A percentile compares a stretch with the other conserved stretches of the same genome.
Evolutionary conservation across 768 basidiomycete genomes (phyloP).

Genomic region (Calocybe gangraenosa): DNA sequence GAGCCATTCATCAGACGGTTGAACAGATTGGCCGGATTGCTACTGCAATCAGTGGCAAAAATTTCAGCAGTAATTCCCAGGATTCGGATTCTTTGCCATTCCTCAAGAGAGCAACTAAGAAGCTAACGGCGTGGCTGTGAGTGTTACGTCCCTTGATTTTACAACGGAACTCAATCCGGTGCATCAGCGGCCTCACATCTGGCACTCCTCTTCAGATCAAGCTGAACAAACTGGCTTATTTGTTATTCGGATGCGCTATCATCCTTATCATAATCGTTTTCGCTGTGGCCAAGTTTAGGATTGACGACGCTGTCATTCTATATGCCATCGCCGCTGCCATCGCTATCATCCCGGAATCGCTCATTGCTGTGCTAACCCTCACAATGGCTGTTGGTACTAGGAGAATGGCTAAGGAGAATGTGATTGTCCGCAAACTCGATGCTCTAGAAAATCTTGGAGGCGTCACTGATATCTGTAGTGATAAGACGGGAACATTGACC

Average conservation of each 20-base stretch:
- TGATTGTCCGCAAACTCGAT: constrained; percentile 60
- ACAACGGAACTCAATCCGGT: background rate
- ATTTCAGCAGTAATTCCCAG: constrained; percentile 1
- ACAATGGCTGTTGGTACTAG: constrained; percentile 57
- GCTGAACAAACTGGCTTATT: constrained; percentile 30
- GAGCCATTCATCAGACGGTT: too few species aligned
- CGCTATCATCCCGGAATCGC: constrained; percentile 37
- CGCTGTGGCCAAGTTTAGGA: constrained; percentile 27
- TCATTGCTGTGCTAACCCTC: constrained; percentile 47
- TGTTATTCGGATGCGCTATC: constrained; percentile 31
- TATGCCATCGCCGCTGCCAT: constrained; percentile 36
- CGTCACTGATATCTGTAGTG: constrained; percentile 52
- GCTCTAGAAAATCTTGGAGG: constrained; percentile 60
- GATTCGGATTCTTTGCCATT: constrained; percentile 20
- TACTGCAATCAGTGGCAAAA: constrained; percentile 27
- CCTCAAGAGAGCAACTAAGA: constrained; percentile 18
- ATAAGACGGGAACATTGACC: constrained; percentile 64
- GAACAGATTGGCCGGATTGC: constrained; percentile 35
- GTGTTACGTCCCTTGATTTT: constrained; percentile 8
- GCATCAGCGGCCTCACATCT: constrained; percentile 25
- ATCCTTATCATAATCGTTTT: constrained; percentile 35
- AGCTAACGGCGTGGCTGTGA: constrained; percentile 23
- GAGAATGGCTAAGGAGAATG: constrained; percentile 53
- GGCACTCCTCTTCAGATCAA: constrained; percentile 37
- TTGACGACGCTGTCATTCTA: constrained; percentile 29